Evolutionary conservation across 1,284 basidiomycete genomes (phyloP).

Genomic region (Quambalaria eucalypti): DNA sequence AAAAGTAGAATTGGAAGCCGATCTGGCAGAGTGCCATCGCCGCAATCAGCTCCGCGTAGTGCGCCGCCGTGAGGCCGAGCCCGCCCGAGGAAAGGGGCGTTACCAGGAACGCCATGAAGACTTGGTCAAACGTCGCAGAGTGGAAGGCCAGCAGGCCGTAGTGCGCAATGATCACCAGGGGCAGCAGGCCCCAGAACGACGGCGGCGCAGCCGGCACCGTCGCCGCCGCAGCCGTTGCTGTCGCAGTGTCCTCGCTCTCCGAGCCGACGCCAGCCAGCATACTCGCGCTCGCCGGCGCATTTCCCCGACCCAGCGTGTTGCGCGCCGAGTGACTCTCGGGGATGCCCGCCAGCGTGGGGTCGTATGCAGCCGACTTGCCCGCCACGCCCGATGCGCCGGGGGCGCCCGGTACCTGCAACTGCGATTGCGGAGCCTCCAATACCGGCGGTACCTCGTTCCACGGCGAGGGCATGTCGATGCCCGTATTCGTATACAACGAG

Average conservation of each 20-base stretch:
- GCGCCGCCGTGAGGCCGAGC: slow-evolving; percentile 42
- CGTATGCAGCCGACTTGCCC: slow-evolving; percentile 14
- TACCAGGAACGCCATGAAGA: slow-evolving; percentile 47
- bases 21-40: slow-evolving; percentile 41
- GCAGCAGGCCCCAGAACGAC: slow-evolving; percentile 29
- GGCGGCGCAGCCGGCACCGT: neutral
- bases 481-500: slow-evolving; percentile 34
- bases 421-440: neutral
- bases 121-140: slow-evolving; percentile 45
- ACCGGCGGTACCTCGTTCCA: neutral
- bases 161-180: slow-evolving; percentile 41
- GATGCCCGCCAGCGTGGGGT: slow-evolving; percentile 35
- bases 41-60: slow-evolving; percentile 46
- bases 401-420: too few species aligned
- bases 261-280: neutral
- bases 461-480: slow-evolving; percentile 20
- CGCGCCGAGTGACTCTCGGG: slow-evolving; percentile 14
- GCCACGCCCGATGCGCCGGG: neutral
- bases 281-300: neutral
- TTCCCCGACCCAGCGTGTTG: neutral
- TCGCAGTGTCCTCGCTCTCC: neutral
- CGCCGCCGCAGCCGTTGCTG: neutral
- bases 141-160: slow-evolving; percentile 44
- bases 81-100: slow-evolving; percentile 42
- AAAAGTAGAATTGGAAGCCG: slow-evolving; percentile 48